These are phyloP conservation scores for Uronychia setigera DNA, from an alignment of 73 alveolate genomes.

Conservation along the genomic window DNA sequence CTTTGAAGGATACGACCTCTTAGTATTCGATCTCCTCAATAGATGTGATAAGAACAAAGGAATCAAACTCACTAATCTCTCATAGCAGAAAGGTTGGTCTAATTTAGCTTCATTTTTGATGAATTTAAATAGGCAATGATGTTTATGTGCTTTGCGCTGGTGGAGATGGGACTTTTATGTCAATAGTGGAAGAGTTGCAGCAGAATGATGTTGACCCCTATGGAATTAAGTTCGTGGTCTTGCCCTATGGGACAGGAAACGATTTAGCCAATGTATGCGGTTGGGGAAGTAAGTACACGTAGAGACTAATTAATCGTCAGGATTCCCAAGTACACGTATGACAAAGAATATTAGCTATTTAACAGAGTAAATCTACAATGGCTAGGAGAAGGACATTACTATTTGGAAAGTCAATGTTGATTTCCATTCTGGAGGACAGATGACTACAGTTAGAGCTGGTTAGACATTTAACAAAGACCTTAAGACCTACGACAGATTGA, in stretches of 20 bases:
- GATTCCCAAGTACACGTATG: not conserved
- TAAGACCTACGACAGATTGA: not conserved
- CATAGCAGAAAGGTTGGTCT: not conserved
- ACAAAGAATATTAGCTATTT: not conserved
- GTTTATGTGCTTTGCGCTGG: not conserved
- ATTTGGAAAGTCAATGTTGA: conserved; percentile 5
- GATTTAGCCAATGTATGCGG: not conserved
- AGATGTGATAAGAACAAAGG: not conserved
- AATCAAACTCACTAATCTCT: not conserved
- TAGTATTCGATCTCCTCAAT: not conserved
- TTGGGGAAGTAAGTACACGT: not conserved
- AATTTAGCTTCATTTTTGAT: too few relatives aligned
- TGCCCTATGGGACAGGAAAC: conserved; percentile 20
- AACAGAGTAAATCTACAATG: not conserved
- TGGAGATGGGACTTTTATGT: conserved; percentile 11
- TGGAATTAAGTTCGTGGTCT: not conserved
- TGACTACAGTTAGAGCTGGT: not conserved
- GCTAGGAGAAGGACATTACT: not conserved
- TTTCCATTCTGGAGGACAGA: not conserved
- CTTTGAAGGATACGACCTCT: not conserved
- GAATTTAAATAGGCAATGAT: too few relatives aligned
- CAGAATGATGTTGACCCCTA: not conserved
- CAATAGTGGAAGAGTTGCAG: not conserved
- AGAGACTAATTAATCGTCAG: not conserved
- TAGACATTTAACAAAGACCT: not conserved